Percentiles rank a stretch among this genome's conserved stretches.
Conservation (phyloP, 1,284 basidiomycete genomes). For the Agroathelia rolfsii region DNA sequence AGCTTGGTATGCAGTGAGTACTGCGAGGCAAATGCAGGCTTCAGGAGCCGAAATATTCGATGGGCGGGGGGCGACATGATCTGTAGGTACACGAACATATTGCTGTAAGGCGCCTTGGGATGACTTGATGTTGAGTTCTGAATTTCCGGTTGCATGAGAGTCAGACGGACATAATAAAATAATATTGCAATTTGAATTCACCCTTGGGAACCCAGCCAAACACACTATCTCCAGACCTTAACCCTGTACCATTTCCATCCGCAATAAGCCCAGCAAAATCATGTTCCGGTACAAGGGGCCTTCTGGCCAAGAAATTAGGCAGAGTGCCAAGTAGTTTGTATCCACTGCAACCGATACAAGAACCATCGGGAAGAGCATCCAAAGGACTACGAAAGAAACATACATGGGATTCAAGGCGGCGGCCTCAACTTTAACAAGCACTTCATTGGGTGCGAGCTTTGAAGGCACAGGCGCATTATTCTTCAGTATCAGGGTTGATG, state of each 20-base stretch:
- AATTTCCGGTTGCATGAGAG: too few species aligned
- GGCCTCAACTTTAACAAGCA: conserved; percentile 53
- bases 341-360: too few species aligned
- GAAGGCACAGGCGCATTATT: conserved; percentile 36
- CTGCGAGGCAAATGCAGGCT: conserved; percentile 42
- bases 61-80: conserved; percentile 36
- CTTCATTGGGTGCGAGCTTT: conserved; percentile 32
- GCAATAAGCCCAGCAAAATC: conserved; percentile 56
- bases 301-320: conserved; percentile 36
- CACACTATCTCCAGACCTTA: conserved; percentile 47
- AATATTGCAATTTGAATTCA: conserved; percentile 15
- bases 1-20: conserved; percentile 45
- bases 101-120: conserved; percentile 44
- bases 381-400: conserved; percentile 15
- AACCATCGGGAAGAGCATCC: conserved; percentile 6
- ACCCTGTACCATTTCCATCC: conserved; percentile 39
- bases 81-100: conserved; percentile 36
- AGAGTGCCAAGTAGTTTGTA: conserved; percentile 46
- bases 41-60: conserved; percentile 35
- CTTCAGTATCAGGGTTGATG: conserved; percentile 33
- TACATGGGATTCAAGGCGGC: conserved; percentile 63
- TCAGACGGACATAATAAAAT: conserved; percentile 1
- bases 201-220: conserved; percentile 39
- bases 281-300: conserved; percentile 45
- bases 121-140: conserved; percentile 15